These are phyloP conservation scores for Umbilicus rupestris DNA, from an alignment of 164 flowering plant species.

Conservation along the genomic window DNA sequence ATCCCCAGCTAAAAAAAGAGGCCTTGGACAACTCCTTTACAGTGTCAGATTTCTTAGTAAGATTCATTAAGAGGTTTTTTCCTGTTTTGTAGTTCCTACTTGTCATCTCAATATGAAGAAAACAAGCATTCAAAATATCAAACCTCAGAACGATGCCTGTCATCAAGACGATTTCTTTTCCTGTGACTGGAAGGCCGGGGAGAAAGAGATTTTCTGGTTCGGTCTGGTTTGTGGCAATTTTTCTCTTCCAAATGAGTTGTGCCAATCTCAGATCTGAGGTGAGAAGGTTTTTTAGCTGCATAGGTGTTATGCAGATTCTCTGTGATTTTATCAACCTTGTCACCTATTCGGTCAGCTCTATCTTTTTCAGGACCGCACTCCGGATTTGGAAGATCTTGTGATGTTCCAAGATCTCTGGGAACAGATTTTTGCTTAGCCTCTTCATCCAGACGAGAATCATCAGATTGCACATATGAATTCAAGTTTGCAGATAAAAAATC, in stretches of 20 bases:
- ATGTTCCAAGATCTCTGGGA: conserved; percentile 16
- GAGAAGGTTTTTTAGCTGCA: conserved; percentile 40
- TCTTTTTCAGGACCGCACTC: conserved; percentile 41
- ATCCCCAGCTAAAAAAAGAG: no score
- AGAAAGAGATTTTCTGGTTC: conserved; percentile 30
- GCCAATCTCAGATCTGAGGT: conserved; percentile 39
- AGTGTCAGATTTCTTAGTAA: neutral
- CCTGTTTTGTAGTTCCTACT: neutral
- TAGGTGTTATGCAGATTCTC: no score
- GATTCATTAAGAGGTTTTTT: neutral
- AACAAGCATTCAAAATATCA: neutral
- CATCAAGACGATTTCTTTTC: conserved; percentile 50
- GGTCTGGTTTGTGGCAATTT: conserved; percentile 20
- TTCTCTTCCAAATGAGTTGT: conserved; percentile 26
- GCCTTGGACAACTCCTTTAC: neutral
- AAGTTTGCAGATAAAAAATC: conserved; percentile 63
- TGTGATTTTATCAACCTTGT: no score
- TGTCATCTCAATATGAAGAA: neutral
- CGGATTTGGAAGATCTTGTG: conserved; percentile 17
- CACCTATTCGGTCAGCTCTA: conserved; percentile 24
- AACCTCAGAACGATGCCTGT: conserved; percentile 35
- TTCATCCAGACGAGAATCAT: conserved; percentile 29
- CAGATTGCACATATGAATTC: conserved; percentile 41
- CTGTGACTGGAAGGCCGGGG: conserved; percentile 27
- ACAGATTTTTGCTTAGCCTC: conserved; percentile 21